Conservation (phyloP, 2,329 filamentous ascomycete genomes). For the Magnaporthales sp. region DNA sequence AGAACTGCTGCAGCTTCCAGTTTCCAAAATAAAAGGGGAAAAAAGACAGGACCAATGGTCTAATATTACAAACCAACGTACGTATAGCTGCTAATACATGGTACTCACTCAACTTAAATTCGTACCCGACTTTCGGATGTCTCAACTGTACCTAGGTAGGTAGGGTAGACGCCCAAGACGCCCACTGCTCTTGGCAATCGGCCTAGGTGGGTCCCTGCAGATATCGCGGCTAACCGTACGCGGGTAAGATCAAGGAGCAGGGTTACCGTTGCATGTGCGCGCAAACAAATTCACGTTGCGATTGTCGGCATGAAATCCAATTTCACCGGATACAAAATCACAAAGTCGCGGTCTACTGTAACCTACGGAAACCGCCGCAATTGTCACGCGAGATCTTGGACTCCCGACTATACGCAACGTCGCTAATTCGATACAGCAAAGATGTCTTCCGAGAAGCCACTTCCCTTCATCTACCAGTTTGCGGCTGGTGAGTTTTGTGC, state of each 20-base stretch:
- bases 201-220: neutral
- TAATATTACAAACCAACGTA: no score
- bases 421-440: conserved; percentile 21
- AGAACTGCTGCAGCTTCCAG: neutral
- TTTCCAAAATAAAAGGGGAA: no score
- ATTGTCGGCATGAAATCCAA: neutral
- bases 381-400: neutral
- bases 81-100: no score
- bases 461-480: conserved; percentile 93
- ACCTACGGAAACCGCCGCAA: neutral
- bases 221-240: neutral
- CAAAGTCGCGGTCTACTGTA: neutral
- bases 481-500: conserved; percentile 58
- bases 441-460: conserved; percentile 63
- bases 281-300: neutral
- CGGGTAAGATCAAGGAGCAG: neutral
- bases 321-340: neutral
- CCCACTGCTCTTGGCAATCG: neutral
- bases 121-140: neutral
- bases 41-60: no score
- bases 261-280: neutral
- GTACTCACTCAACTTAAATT: no score
- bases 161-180: neutral
- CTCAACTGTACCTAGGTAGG: no score
- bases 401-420: neutral